Base-by-base conservation (phyloP, 2,329 filamentous ascomycete genomes). In the Ascomycota sp. region DNA sequence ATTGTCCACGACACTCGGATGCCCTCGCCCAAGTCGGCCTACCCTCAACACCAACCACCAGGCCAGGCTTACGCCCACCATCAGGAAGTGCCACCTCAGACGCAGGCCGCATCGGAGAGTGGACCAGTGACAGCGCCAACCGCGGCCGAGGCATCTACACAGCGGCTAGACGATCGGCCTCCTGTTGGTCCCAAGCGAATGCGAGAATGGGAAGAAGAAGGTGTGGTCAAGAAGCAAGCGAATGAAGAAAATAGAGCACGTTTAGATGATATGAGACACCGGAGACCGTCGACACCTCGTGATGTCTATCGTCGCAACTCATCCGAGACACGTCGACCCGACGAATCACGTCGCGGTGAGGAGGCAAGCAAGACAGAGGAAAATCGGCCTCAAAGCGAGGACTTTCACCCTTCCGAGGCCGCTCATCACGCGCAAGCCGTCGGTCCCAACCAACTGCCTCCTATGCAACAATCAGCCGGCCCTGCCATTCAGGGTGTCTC, bases 171-270 rank as follows among this genome's bases (percentile, higher is more conserved):
- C 31, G 65, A 92, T 32, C 69, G 83, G n/a, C 80, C 83, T 12
- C 55, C 75, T 1, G 77, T 80, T 8, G 69, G 68, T 4, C 71
- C 76, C 33, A 98, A 98, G 63, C 71, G 89, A 33, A 66, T 74
- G 49, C 75, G 85, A 29, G 89, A 95, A 45, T 94, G 89, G 85
- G 89, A 95, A 40, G 77, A 86, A 23, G 82, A 91, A 23, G 58
- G 69, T 15, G 56, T 72, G 4, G 62, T 64, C 27, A 92, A 94
- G 59, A 94, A 94, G 57, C 72, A 79, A 36, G 75, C 80, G 8
- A 92, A 74, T 24, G 86, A 95, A 5, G 85, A 94, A 50, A 82
- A 68, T 38, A 75, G 86, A 26, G 80, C 80, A 34, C 78, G 82
- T 32, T 63, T 94, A 39, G 83, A 93, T 24, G 83, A 94, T 43